Base-by-base conservation (phyloP, 345 rosid species). In the Iberis pinnata region DNA sequence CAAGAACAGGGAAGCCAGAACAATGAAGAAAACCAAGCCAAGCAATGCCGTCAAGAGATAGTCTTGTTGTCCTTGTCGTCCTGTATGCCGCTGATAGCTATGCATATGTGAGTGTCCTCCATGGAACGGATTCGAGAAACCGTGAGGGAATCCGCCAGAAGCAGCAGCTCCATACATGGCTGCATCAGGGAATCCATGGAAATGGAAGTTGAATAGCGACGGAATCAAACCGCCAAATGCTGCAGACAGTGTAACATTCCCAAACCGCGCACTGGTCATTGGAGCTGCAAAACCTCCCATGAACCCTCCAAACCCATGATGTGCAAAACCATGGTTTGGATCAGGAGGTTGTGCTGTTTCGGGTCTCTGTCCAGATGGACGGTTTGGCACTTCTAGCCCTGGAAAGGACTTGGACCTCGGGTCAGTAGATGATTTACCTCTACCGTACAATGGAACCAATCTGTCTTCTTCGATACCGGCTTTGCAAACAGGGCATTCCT, bases 361-460 rank as follows among this genome's bases (percentile, higher is more conserved):
- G 7, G 99, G 99, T 53, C 97, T 86, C 80, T 86, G 99, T 27
- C 99, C 99, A 5, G 94, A 53, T 0, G 99, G 99, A 51, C 95
- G 99, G 59, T 78, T 79, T 0, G 99, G 99, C 46, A 93, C 88
- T 40, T 80, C 63, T 35, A 88, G 67, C 14, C 87, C 92, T 0
- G 97, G 99, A 20, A 81, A 57, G 10, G 95, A 83, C 70, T 75
- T 93, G 9, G 97, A 82, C 20, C 99, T 72, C 10, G 99, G 99
- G 50, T 93, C 97, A 8, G 82, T 19, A 0, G 95, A 76, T 0
- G 89, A 66, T 53, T 93, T 93, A 1, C 99, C 99, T 60, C 99
- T 73, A 62, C 99, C 99, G 68, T 93, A 93, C 18, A 93, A 65
- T 13, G 99, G 99, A 49, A 93, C 94, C 75, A 93, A 38, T 59